Base-by-base conservation (phyloP, 2,329 filamentous ascomycete species). In the Fusarium haematococcum region DNA sequence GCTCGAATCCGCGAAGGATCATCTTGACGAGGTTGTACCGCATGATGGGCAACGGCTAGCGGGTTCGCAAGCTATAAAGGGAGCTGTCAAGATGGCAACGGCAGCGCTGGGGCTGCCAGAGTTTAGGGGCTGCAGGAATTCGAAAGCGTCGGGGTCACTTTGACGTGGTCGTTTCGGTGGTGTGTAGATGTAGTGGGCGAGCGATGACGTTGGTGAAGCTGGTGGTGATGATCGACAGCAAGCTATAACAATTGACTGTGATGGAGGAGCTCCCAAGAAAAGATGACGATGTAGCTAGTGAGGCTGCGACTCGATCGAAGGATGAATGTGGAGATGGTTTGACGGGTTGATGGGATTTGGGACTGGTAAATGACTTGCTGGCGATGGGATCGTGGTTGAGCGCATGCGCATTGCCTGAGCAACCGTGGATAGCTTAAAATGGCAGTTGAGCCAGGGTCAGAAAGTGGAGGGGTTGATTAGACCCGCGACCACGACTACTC, bases 1-100 rank as follows among this genome's bases (percentile, higher is more conserved):
- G 80, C 79, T 90, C 87, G 68, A 85, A 68, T 64, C 79, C 77
- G 76, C 89, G 88, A 75, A 90, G 78, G 75, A 85, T 78, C 68
- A 85, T 80, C 71, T 85, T 85, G 76, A 88, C 78, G 72, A 87
- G 77, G 71, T 80, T 80, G 37, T 80, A 77, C 76, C 82, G 80
- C 74, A 77, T 80, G 69, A 41, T 79, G 70, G 76, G 69, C 69
- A 59, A 67, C 57, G 45, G 45, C 64, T 75, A 70, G 48, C 62
- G 52, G 37, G 54, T 63, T 62, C 45, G 48, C 58, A 41, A 50
- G 60, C 52, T 67, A 62, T 45, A 64, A n/a, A 57, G 54, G 41
- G 32, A 48, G 65, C 27, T 63, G 62, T 45, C 37, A 23, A 27
- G 52, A 14, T 52, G 48, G 63, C 20, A 50, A 61, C 32, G 25